Conservation (phyloP, 352 stramenopile genomes). For the Blastocystis sp. region DNA sequence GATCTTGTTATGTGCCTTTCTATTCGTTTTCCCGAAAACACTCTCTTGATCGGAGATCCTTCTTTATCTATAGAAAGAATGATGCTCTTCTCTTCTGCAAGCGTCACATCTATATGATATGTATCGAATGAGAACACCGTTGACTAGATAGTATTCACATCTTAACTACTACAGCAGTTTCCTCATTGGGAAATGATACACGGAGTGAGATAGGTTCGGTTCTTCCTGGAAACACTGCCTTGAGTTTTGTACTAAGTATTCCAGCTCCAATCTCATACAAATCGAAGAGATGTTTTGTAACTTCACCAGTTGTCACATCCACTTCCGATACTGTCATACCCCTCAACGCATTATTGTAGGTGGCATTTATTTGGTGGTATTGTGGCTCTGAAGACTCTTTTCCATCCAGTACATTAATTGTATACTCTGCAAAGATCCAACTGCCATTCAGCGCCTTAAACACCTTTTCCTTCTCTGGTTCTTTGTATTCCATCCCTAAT, state of each 20-base stretch:
- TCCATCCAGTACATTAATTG: neutral
- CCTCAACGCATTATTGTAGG: neutral
- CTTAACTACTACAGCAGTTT: neutral
- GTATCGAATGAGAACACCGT: neutral
- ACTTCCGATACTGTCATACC: neutral
- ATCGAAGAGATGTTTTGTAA: neutral
- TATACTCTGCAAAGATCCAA: conserved; percentile 8
- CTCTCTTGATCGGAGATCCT: neutral
- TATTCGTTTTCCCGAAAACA: neutral
- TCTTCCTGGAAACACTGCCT: neutral
- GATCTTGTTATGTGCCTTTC: neutral
- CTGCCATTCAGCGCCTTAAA: neutral
- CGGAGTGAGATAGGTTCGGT: neutral
- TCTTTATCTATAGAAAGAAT: neutral
- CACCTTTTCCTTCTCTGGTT: neutral
- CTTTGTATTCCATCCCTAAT: neutral
- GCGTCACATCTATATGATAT: neutral
- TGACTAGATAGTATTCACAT: neutral
- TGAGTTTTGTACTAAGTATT: neutral
- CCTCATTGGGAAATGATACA: neutral
- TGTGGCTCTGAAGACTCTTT: neutral
- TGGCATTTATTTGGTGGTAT: neutral
- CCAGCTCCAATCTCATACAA: neutral
- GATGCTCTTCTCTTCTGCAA: neutral
- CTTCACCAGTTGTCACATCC: neutral